These are phyloP conservation scores for Sporothrix curviconia DNA, from an alignment of 2,329 filamentous ascomycete genomes.

Conservation along the genomic window DNA sequence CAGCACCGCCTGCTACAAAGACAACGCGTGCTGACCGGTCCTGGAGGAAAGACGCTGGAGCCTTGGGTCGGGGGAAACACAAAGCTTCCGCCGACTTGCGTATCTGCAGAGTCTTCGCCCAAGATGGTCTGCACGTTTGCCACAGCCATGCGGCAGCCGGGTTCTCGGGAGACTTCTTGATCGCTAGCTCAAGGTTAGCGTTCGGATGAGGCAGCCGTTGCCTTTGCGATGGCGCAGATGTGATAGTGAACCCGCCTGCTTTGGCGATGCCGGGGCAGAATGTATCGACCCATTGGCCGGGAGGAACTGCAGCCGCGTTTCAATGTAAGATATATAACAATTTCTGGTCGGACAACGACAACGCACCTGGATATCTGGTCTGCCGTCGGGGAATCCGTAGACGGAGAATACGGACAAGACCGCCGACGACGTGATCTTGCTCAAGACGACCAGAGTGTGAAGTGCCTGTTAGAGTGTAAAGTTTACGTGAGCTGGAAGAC, in stretches of 20 bases:
- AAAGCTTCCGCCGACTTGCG: constrained; percentile 76
- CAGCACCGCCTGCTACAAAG: constrained; percentile 74
- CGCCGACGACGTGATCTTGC: constrained; percentile 57
- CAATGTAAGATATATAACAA: no score
- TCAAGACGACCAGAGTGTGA: constrained; percentile 56
- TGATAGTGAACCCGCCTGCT: constrained; percentile 83
- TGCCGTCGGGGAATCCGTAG: constrained; percentile 49
- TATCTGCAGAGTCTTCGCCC: constrained; percentile 52
- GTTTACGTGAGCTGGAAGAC: not conserved
- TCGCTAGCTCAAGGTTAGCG: constrained; percentile 67
- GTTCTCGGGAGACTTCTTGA: constrained; percentile 65
- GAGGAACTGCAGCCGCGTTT: no score
- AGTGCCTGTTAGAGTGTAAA: constrained; percentile 45
- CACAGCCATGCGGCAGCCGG: constrained; percentile 73
- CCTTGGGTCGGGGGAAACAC: constrained; percentile 73
- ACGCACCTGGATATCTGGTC: constrained; percentile 41
- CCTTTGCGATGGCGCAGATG: constrained; percentile 57
- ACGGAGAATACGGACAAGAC: constrained; percentile 60
- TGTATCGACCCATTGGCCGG: constrained; percentile 84
- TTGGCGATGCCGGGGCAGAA: constrained; percentile 62
- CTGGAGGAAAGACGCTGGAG: constrained; percentile 35
- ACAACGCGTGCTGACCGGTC: constrained; percentile 45
- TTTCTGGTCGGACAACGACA: no score
- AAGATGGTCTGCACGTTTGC: constrained; percentile 48
- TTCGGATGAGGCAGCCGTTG: not conserved